Conservation (phyloP, 345 rosid genomes). For the Excoecaria cochinchinensis region DNA sequence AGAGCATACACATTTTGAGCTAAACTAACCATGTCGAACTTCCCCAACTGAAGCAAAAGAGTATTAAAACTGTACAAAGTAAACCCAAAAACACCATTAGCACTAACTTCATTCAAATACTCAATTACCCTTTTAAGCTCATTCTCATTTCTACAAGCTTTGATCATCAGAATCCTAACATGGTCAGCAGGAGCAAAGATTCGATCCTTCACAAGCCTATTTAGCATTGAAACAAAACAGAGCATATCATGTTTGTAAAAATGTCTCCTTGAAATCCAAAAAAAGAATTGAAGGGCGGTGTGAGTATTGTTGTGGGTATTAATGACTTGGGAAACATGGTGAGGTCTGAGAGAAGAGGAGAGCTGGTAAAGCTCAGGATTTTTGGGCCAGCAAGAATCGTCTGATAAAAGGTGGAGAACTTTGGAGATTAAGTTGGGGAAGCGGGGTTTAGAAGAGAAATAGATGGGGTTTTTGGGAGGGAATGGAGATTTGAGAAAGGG, state of each 20-base stretch:
- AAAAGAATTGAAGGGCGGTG: slow-evolving; percentile 40
- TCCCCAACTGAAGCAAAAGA: slow-evolving; percentile 54
- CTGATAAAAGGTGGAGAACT: slow-evolving; percentile 35
- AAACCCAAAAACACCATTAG: slow-evolving; percentile 35
- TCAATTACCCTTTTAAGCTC: slow-evolving; percentile 49
- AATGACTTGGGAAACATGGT: slow-evolving; percentile 48
- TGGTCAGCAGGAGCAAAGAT: slow-evolving; percentile 44
- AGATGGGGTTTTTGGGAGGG: neutral
- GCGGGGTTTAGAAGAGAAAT: slow-evolving; percentile 29
- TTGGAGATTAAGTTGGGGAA: slow-evolving; percentile 29
- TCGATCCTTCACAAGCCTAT: slow-evolving; percentile 47
- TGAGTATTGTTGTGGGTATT: slow-evolving; percentile 34
- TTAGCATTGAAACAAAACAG: slow-evolving; percentile 46
- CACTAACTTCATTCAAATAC: slow-evolving; percentile 36
- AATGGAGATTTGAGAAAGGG: slow-evolving; percentile 4
- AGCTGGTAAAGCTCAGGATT: slow-evolving; percentile 40
- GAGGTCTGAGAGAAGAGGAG: slow-evolving; percentile 36
- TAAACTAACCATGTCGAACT: slow-evolving; percentile 49
- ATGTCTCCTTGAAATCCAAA: slow-evolving; percentile 50
- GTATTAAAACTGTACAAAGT: slow-evolving; percentile 56
- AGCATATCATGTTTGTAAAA: slow-evolving; percentile 51
- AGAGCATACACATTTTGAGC: slow-evolving; percentile 42
- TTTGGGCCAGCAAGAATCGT: slow-evolving; percentile 39
- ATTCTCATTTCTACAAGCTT: slow-evolving; percentile 44
- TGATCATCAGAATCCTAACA: slow-evolving; percentile 59